These are phyloP conservation scores for Hyaloscypha finlandica DNA, from an alignment of 495 filamentous ascomycete genomes.

Conservation along the genomic window DNA sequence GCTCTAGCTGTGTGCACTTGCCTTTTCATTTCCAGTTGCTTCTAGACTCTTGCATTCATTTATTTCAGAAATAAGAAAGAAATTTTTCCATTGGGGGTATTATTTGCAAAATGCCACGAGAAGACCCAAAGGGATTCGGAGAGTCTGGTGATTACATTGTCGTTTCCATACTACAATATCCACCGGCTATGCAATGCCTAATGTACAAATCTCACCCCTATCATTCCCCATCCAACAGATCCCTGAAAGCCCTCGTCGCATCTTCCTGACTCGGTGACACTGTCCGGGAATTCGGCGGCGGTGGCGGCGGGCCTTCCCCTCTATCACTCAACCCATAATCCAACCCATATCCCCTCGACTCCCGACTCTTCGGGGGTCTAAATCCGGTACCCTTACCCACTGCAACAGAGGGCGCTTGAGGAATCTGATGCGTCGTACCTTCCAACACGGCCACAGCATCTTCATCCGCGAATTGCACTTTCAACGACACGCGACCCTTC, in stretches of 20 bases:
- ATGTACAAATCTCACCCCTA: neutral
- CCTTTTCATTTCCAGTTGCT: no score
- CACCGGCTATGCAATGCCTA: neutral
- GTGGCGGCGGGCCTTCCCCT: neutral
- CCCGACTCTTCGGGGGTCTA: neutral
- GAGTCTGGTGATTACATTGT: neutral
- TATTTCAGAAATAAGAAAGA: neutral
- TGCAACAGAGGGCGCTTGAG: neutral
- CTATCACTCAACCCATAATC: neutral
- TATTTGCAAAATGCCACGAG: neutral
- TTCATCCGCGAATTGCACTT: conserved; percentile 45
- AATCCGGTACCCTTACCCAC: neutral
- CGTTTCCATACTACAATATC: neutral
- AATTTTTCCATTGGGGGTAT: no score
- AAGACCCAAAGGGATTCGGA: neutral
- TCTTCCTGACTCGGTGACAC: neutral
- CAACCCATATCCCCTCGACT: neutral
- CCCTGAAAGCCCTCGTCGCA: neutral
- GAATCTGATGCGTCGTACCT: conserved; percentile 36
- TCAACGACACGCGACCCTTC: conserved; percentile 57
- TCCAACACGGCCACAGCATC: conserved; percentile 53
- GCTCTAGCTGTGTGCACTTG: no score
- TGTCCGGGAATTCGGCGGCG: neutral
- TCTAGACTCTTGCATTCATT: neutral
- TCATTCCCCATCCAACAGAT: neutral